Evolutionary conservation across 2,329 filamentous ascomycete species (phyloP).

Genomic region (Blastomyces percursus): DNA sequence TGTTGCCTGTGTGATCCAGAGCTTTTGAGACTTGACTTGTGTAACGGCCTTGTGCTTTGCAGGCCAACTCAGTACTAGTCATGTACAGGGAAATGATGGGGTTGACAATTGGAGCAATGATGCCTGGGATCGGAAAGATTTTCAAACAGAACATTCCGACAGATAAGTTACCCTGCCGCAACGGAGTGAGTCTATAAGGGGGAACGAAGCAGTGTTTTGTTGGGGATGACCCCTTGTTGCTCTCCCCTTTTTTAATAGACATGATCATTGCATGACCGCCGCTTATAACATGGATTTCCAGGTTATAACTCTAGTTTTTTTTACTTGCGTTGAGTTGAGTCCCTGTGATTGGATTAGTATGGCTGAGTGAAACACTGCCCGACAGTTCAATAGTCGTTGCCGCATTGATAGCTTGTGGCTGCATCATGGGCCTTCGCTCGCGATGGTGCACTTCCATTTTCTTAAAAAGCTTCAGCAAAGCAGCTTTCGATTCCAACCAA

Average conservation of each 20-base stretch:
- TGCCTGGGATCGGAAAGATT: not conserved
- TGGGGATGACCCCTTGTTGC: not conserved
- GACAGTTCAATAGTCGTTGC: not conserved
- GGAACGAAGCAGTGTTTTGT: not conserved
- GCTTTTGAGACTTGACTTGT: not conserved
- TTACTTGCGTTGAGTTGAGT: not conserved
- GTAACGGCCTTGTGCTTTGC: not conserved
- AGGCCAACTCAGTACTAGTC: not conserved
- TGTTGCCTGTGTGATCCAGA: not conserved
- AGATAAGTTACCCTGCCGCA: not conserved
- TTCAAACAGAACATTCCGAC: not conserved
- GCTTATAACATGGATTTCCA: not conserved
- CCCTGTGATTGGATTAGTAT: not conserved
- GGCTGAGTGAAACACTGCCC: not conserved
- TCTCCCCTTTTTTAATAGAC: not conserved
- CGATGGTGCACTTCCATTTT: constrained; percentile 52
- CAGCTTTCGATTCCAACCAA: constrained; percentile 42
- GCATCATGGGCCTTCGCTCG: constrained; percentile 54
- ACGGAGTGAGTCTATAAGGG: not conserved
- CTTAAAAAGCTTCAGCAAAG: constrained; percentile 47
- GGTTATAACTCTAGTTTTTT: not conserved
- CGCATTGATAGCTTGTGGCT: constrained; percentile 37
- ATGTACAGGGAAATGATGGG: not conserved
- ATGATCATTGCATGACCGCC: not conserved
- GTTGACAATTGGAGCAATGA: not conserved